A percentile compares a stretch with the other conserved stretches of the same genome.
phyloP scores from a whole-genome alignment of 2,329 filamentous ascomycete genomes.

The Xylariaceae sp. region DNA sequence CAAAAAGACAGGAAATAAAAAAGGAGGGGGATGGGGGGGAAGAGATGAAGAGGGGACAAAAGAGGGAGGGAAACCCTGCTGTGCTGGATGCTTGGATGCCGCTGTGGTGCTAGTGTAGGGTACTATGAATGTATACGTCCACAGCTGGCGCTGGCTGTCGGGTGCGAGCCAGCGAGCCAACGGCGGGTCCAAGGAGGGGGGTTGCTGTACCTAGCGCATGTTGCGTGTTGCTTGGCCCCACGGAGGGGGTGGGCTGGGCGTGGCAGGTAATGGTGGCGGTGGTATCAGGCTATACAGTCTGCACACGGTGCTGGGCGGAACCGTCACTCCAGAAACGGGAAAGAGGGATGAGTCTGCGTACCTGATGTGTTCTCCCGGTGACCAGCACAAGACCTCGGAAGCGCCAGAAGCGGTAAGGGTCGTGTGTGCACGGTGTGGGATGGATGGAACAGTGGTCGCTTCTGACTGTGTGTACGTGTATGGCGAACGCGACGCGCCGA shows the following conservation, averaged over 20 bases:
- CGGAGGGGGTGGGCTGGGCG: constrained; percentile 13
- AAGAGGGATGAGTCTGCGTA: background rate
- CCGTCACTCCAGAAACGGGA: background rate
- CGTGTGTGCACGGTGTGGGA: constrained; percentile 5
- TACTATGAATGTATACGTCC: background rate
- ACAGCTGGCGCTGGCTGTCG: constrained; percentile 7
- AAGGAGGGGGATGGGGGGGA: constrained; percentile 28
- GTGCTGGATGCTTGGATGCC: constrained; percentile 9
- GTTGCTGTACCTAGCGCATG: constrained; percentile 7
- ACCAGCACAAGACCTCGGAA: constrained; percentile 5
- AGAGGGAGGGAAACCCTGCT: constrained; percentile 29
- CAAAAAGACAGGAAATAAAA: constrained; percentile 28
- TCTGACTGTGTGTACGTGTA: background rate
- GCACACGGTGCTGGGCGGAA: background rate
- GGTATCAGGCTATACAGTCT: background rate
- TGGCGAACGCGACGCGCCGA: background rate
- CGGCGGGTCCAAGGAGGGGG: constrained; percentile 17
- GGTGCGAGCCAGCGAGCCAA: constrained; percentile 18
- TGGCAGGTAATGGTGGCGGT: constrained; percentile 1
- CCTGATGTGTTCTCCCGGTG: background rate
- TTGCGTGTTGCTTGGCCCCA: constrained; percentile 14
- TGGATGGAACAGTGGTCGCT: background rate
- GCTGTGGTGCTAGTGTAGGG: background rate
- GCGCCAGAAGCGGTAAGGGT: constrained; percentile 1
- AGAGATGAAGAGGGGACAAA: constrained; percentile 31